Evolutionary conservation across 306 rosid species (phyloP).

Genomic region (Cajanus cajan): DNA sequence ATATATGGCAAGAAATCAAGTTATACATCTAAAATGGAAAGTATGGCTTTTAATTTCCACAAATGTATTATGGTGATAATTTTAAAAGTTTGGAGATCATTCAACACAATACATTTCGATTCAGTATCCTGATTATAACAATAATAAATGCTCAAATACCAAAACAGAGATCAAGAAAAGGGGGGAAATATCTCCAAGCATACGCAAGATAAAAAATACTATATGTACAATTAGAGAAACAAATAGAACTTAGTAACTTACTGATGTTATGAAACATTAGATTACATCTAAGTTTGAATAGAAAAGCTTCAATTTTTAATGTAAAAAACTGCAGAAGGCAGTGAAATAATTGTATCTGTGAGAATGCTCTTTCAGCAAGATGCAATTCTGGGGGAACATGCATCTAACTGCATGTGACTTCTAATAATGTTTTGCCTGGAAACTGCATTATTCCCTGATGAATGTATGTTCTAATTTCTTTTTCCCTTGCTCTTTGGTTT

Average conservation of each 20-base stretch:
- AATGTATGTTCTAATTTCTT: background rate
- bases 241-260: background rate
- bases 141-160: background rate
- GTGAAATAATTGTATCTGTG: background rate
- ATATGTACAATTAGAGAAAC: background rate
- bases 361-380: background rate
- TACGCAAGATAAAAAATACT: background rate
- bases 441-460: background rate
- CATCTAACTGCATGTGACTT: background rate
- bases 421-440: background rate
- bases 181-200: background rate
- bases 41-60: background rate
- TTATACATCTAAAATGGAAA: background rate
- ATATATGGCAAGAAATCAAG: conserved; percentile 30
- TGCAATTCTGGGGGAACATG: background rate
- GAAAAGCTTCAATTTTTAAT: background rate
- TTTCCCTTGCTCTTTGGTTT: background rate
- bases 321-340: background rate
- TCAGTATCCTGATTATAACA: background rate
- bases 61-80: background rate
- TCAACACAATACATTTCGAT: conserved; percentile 2
- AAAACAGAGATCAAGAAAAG: background rate
- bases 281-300: conserved; percentile 13
- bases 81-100: background rate
- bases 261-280: background rate